These are phyloP conservation scores for Protomyces arabidopsidicola DNA, from an alignment of 1,139 yeast genomes.

Conservation along the genomic window DNA sequence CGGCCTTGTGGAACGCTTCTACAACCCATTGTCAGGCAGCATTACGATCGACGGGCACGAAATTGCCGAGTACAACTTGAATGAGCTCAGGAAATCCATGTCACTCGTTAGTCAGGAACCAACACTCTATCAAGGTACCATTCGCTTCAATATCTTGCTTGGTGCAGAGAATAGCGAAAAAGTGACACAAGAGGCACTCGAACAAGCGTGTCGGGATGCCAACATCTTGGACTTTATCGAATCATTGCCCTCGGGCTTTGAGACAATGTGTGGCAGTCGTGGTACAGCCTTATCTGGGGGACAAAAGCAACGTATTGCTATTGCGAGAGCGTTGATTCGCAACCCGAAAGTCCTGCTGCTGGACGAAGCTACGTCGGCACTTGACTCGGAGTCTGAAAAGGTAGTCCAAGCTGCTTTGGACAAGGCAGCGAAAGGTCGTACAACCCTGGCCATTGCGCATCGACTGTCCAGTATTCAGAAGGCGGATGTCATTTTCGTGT, in stretches of 20 bases:
- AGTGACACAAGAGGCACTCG: slow-evolving; percentile 58
- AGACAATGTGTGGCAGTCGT: slow-evolving; percentile 74
- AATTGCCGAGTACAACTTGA: slow-evolving; percentile 68
- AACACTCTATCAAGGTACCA: slow-evolving; percentile 77
- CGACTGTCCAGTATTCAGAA: slow-evolving; percentile 83
- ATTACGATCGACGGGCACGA: slow-evolving; percentile 67
- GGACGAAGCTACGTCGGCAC: slow-evolving; percentile 77
- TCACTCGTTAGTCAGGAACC: slow-evolving; percentile 89
- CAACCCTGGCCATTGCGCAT: slow-evolving; percentile 80
- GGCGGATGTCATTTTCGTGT: slow-evolving; percentile 84
- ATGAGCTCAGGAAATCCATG: slow-evolving; percentile 61
- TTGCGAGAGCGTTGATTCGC: slow-evolving; percentile 63
- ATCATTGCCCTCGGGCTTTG: slow-evolving; percentile 74
- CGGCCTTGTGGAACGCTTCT: slow-evolving; percentile 72
- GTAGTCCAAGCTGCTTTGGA: slow-evolving; percentile 64
- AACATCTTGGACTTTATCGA: slow-evolving; percentile 74
- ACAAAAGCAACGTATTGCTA: slow-evolving; percentile 72
- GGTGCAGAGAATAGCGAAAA: slow-evolving; percentile 52
- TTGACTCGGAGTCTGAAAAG: slow-evolving; percentile 71
- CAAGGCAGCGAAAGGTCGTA: slow-evolving; percentile 56
- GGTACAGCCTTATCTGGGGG: slow-evolving; percentile 71
- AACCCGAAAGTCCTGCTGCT: slow-evolving; percentile 52
- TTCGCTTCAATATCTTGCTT: slow-evolving; percentile 73
- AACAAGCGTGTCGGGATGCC: slow-evolving; percentile 69
- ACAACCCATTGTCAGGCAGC: slow-evolving; percentile 64